Evolutionary conservation across 2,329 filamentous ascomycete species (phyloP).

Genomic region (Chrysoporthe puriensis): DNA sequence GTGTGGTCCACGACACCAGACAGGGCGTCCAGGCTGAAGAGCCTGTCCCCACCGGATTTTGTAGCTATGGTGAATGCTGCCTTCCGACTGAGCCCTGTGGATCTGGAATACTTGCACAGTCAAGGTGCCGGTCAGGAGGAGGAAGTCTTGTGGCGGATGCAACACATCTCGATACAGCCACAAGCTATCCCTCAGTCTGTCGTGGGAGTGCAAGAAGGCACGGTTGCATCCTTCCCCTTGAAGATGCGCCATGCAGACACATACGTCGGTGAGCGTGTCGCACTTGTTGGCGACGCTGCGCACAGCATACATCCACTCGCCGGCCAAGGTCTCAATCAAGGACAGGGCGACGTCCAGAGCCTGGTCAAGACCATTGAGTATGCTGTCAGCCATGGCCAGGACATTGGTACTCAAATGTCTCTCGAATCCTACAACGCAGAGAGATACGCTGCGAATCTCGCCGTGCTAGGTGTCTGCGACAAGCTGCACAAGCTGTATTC

Average conservation of each 20-base stretch:
- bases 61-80: conserved; percentile 89
- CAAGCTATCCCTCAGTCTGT: conserved; percentile 67
- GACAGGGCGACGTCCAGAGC: conserved; percentile 84
- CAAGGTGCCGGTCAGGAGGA: conserved; percentile 61
- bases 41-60: conserved; percentile 73
- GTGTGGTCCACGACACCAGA: conserved; percentile 93
- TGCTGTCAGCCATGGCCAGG: conserved; percentile 81
- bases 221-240: conserved; percentile 86
- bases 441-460: conserved; percentile 80
- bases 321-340: conserved; percentile 92
- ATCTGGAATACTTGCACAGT: conserved; percentile 82
- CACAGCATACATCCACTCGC: conserved; percentile 95
- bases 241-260: conserved; percentile 92
- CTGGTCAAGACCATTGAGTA: conserved; percentile 75
- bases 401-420: conserved; percentile 77
- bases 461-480: conserved; percentile 79
- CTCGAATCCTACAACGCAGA: conserved; percentile 82
- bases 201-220: conserved; percentile 74
- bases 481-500: conserved; percentile 92
- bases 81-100: conserved; percentile 78
- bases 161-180: conserved; percentile 65
- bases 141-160: conserved; percentile 83
- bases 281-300: conserved; percentile 90
- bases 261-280: conserved; percentile 88
- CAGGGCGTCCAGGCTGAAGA: conserved; percentile 79